Evolutionary conservation across 805 yeast genomes (phyloP), one percentile per base, ranked within the genome.

Genomic region (Saccharomycopsis guyanensis): DNA sequence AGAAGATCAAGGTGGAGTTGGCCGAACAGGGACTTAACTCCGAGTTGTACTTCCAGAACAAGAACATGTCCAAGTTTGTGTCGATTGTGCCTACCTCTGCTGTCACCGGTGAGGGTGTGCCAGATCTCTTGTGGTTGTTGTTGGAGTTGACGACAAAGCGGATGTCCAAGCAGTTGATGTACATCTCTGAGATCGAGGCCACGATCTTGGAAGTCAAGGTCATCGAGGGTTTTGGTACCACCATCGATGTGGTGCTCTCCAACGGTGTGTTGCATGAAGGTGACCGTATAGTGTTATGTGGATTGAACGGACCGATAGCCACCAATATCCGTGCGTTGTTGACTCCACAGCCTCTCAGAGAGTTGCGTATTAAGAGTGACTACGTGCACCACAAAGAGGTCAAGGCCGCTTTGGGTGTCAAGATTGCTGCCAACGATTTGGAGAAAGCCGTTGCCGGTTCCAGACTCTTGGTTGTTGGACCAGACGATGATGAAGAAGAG

Each of bases 391-490:
- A 87, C 69, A 93, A 93, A 64, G 95, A 91, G 68, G 97, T 93
- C 50, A 93, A 91, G 71, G 99, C 99, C 23, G 98, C 99, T 33
- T 75, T 93, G 56, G 99, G 99, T 78, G 97, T 93, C 89, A 93
- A 50, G 75, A 87, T 93, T 63, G 94, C 97, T 46, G 99, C 98
- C 35, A 86, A 86, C 62, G 98, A 93, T 63, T 77, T 93, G 57
- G 98, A 93, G 60, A 91, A 93, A 69, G 98, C 99, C 10, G 96
- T 93, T 62, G 97, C 99, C 40, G 99, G 99, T 70, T 93, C 98
- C 20, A 78, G 98, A 63, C 72, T 93, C 65, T 69, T 93, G 53
- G 91, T 91, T 57, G 97, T 89, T 55, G 96, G 96, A 38, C 95
- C 89, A 54, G 96, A 86, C 50, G 99, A 93, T 56, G 97, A 93